These are phyloP conservation scores for Polysphondylium violaceum DNA, from an alignment of 78 protist genomes.

Conservation along the genomic window DNA sequence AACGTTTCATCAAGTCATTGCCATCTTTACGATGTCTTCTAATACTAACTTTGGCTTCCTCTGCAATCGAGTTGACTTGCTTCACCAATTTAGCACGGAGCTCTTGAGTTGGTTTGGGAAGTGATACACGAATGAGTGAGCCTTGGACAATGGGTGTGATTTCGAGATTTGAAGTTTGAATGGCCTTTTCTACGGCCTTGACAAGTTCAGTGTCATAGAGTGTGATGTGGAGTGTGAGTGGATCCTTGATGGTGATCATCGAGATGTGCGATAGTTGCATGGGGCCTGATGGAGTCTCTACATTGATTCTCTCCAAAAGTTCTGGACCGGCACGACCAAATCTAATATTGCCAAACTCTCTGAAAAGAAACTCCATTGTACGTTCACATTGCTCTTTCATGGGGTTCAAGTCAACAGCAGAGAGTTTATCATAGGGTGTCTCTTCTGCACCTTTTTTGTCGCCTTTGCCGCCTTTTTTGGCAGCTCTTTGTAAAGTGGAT, in stretches of 20 bases:
- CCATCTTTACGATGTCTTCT: conserved; percentile 68
- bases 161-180: conserved; percentile 17
- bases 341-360: conserved; percentile 33
- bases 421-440: too few species aligned
- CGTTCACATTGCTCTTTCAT: conserved; percentile 20
- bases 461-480: too few species aligned
- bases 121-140: conserved; percentile 6
- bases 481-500: too few species aligned
- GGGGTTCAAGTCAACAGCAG: conserved; percentile 33
- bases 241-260: conserved; percentile 57
- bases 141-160: conserved; percentile 20
- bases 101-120: conserved; percentile 75
- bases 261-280: conserved; percentile 29
- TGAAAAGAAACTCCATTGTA: conserved; percentile 8
- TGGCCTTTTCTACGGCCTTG: conserved; percentile 36
- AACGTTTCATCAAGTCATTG: conserved; percentile 15
- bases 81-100: conserved; percentile 32
- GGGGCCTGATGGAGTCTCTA: conserved; percentile 57
- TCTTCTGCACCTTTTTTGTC: too few species aligned
- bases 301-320: conserved; percentile 27
- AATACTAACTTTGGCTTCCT: conserved; percentile 32
- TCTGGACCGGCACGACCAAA: conserved; percentile 66
- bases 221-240: conserved; percentile 51
- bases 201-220: conserved; percentile 30
- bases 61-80: conserved; percentile 1